Evolutionary conservation across 73 alveolate genomes (phyloP).

Genomic region (Breviolum minutum): DNA sequence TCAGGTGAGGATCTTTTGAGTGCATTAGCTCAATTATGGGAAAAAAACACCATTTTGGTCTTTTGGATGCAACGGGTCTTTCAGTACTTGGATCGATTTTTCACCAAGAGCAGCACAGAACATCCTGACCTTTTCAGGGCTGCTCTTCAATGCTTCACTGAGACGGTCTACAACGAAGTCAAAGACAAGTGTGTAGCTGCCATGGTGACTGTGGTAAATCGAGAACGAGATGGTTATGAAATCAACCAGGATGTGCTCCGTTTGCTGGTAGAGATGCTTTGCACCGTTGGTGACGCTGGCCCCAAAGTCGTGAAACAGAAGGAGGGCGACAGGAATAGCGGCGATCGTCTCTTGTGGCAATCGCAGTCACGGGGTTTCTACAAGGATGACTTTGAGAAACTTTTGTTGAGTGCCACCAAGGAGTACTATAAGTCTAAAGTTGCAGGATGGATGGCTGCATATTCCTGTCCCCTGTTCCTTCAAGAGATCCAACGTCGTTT

Average conservation of each 20-base stretch:
- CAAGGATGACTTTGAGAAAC: slow-evolving; percentile 25
- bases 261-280: slow-evolving; percentile 84
- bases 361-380: slow-evolving; percentile 61
- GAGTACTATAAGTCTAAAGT: slow-evolving; percentile 79
- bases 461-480: slow-evolving; percentile 83
- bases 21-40: slow-evolving; percentile 77
- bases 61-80: slow-evolving; percentile 95
- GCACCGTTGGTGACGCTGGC: slow-evolving; percentile 88
- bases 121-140: slow-evolving; percentile 88
- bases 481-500: slow-evolving; percentile 62
- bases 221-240: slow-evolving; percentile 86
- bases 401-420: neutral
- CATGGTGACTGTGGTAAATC: slow-evolving; percentile 55
- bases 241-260: slow-evolving; percentile 67
- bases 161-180: slow-evolving; percentile 67
- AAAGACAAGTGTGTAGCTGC: slow-evolving; percentile 61
- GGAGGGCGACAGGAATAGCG: slow-evolving; percentile 49
- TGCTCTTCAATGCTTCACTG: slow-evolving; percentile 72
- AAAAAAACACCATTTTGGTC: slow-evolving; percentile 84
- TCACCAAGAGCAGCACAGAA: slow-evolving; percentile 94
- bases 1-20: slow-evolving; percentile 67
- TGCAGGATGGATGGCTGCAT: slow-evolving; percentile 87
- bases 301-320: slow-evolving; percentile 92
- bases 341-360: slow-evolving; percentile 92
- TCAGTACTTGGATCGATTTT: slow-evolving; percentile 89